phyloP scores from a whole-genome alignment of 1,139 yeast species.

The Taphrina confusa region DNA sequence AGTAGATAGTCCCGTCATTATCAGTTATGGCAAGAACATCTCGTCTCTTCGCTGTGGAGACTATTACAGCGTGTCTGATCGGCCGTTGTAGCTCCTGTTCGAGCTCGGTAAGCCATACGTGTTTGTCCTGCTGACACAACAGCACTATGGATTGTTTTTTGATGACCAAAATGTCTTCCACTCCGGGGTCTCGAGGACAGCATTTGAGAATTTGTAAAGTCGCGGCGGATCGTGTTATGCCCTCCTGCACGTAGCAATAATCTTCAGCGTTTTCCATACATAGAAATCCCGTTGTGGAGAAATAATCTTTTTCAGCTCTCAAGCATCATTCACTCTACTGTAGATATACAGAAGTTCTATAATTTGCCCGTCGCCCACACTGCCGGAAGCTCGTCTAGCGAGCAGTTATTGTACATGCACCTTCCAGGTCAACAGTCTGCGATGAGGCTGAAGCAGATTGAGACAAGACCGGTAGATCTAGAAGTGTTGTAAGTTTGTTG shows the following conservation, averaged over 20 bases:
- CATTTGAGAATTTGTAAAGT: background rate
- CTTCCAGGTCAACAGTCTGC: too few species aligned
- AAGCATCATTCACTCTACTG: too few species aligned
- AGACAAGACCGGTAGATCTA: too few species aligned
- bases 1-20: background rate
- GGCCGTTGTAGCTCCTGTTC: background rate
- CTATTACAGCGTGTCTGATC: slow-evolving; percentile 1
- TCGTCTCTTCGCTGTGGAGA: background rate
- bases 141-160: background rate
- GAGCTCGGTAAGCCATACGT: background rate
- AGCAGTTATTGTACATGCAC: too few species aligned
- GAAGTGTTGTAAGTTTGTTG: too few species aligned
- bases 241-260: background rate
- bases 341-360: too few species aligned
- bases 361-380: too few species aligned
- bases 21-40: background rate
- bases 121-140: background rate
- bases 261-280: background rate
- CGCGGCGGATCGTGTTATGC: background rate
- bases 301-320: too few species aligned
- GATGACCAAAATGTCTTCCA: background rate
- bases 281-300: background rate
- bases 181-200: background rate
- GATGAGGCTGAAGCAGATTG: too few species aligned
- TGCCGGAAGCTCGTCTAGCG: too few species aligned